Evolutionary conservation across 495 filamentous ascomycete species (phyloP).

Genomic region (Friedmanniomyces endolithicus): DNA sequence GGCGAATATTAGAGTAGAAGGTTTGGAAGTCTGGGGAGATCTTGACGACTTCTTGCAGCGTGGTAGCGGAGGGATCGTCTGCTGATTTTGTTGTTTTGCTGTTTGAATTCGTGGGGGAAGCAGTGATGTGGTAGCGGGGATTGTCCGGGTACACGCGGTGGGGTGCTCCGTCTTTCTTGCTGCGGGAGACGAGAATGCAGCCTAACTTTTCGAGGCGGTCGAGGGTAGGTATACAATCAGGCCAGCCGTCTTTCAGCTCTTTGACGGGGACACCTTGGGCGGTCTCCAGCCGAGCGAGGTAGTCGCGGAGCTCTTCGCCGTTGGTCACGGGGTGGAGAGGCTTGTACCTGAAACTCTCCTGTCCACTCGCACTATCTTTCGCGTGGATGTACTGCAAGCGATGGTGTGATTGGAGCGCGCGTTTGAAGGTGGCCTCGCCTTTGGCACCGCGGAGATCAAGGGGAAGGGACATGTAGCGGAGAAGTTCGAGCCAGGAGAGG

Average conservation of each 20-base stretch:
- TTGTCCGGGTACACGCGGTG: constrained; percentile 84
- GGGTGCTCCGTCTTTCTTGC: constrained; percentile 82
- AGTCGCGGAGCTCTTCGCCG: constrained; percentile 59
- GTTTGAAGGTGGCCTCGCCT: constrained; percentile 6
- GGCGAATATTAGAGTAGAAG: constrained; percentile 69
- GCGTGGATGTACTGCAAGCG: constrained; percentile 59
- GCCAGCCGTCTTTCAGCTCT: constrained; percentile 91
- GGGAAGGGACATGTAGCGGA: constrained; percentile 58
- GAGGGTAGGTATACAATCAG: constrained; percentile 64
- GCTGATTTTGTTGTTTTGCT: not conserved
- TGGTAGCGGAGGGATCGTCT: not conserved
- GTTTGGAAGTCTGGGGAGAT: constrained; percentile 71
- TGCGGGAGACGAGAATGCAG: constrained; percentile 69
- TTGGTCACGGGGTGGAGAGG: constrained; percentile 68
- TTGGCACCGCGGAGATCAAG: constrained; percentile 7
- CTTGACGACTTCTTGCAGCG: constrained; percentile 39
- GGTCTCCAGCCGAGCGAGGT: constrained; percentile 70
- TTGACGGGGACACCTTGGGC: constrained; percentile 68
- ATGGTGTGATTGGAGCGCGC: constrained; percentile 43
- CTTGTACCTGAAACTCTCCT: constrained; percentile 63
- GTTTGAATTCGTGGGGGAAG: not conserved
- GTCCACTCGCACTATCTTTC: constrained; percentile 35
- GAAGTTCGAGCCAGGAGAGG: constrained; percentile 58
- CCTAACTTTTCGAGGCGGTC: constrained; percentile 63
- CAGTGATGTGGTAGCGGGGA: constrained; percentile 29